Base-by-base conservation (phyloP, 768 basidiomycete species). In the Lactifluus rugatus region DNA sequence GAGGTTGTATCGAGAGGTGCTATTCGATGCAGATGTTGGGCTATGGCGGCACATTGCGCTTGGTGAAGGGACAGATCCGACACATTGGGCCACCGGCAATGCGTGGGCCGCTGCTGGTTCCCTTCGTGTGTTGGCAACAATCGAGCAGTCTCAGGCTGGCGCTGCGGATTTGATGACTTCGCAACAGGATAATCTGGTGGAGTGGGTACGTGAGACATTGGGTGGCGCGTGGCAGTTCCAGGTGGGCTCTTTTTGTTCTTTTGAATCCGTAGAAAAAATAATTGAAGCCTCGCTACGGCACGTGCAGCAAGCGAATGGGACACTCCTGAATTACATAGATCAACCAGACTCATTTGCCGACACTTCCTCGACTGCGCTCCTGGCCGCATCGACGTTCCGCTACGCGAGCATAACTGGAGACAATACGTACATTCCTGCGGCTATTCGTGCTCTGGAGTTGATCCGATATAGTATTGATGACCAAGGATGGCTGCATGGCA, bases 21-120 rank as follows among this genome's bases (percentile, higher is more conserved):
- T 85, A 5, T 70, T 70, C 36, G 77, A 81, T 63, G 25, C 0
- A 36, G 67, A 73, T 7, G 70, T 68, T 21, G 74, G 77, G 9
- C 69, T 84, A 5, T 84, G 82, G 82, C 72, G 72, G 64, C 85
- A 85, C 60, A 75, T 85, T 50, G 68, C 69, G 4, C 65, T 79
- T 2, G 83, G 83, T 0, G 60, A 66, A 16, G 72, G 67, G 61
- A 66, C 69, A 41, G 83, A 85, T 62, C 54, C 66, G 28, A 76
- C 75, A 0, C 78, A 81, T 63, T 84, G 82, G 83, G 76, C 75
- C 1, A 83, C 83, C 54, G 81, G 81, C 2, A 89, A 88, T 58
- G 84, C 74, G 0, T 89, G 87, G 87, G 86, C 84, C 0, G 83
- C 82, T 0, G 80, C 79, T 3, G 84, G 85, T 1, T 81, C 83